Evolutionary conservation across 2,329 filamentous ascomycete genomes (phyloP), one percentile per base, ranked within the genome.

Genomic region (Xylaria sp.): DNA sequence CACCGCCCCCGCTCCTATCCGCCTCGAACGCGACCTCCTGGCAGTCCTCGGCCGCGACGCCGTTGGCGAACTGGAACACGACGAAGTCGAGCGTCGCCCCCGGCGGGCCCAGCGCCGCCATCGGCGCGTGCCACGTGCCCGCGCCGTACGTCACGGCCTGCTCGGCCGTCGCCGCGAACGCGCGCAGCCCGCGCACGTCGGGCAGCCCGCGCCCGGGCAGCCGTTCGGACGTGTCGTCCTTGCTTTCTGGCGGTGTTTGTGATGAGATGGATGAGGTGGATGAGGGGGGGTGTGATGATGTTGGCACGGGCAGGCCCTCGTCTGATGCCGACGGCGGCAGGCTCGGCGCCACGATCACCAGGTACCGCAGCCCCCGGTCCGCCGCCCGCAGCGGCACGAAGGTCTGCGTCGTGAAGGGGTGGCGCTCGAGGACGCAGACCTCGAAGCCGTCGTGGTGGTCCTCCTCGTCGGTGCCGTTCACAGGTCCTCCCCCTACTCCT

Each of bases 111-210:
- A 97, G 73, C 16, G 91, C 92, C 13, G 92, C 89, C 93, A 99
- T 97, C 0, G 94, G 94, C 57, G 93, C 92, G 77, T 99, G 94
- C 84, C 93, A 99, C 49, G 92, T 97, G 4, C 91, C 94, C 1
- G 90, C 86, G 1, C 84, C 91, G 71, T 97, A 99, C 2, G 92
- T 97, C 13, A 99, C 91, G 9, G 91, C 92, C 75, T 96, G 91
- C 20, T 82, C 80, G 2, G 85, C 87, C 45, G 80, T 83, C 1
- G 90, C 92, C 50, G 95, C 74, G 69, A 97, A 99, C 0, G 92
- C 93, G 62, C 79, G 81, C 38, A 96, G 65, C 7, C 82, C 79
- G 19, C 71, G 69, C 39, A 96, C 68, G 71, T 97, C 91, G 0
- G 94, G 93, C 17, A 91, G 71, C 0, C 87, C 87, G 34, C 78